phyloP scores from a whole-genome alignment of 2,329 filamentous ascomycete species.

The Apiospora arundinis region DNA sequence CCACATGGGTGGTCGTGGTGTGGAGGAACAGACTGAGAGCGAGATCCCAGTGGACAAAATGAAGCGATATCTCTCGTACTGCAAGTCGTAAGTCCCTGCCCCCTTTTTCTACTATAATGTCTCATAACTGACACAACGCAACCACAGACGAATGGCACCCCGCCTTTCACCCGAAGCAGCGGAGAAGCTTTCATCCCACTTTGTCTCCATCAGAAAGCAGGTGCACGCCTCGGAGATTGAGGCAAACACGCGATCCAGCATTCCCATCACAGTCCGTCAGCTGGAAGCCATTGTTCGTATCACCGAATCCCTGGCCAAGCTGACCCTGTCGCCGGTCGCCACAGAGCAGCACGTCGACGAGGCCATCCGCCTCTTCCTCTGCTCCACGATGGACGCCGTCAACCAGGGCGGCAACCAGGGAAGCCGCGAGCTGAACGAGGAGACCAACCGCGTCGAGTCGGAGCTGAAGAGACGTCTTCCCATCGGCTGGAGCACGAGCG shows the following conservation, averaged over 20 bases:
- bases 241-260: constrained; percentile 87
- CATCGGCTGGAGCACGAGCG: constrained; percentile 93
- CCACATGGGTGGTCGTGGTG: constrained; percentile 87
- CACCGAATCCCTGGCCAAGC: constrained; percentile 92
- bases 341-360: constrained; percentile 95
- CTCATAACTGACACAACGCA: background rate
- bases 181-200: constrained; percentile 95
- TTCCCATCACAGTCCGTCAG: constrained; percentile 97
- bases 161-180: constrained; percentile 88
- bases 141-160: constrained; percentile 81
- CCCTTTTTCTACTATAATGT: background rate
- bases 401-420: constrained; percentile 85
- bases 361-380: constrained; percentile 94
- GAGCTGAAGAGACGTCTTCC: constrained; percentile 87
- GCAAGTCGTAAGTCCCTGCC: constrained; percentile 79
- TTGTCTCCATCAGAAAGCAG: constrained; percentile 93
- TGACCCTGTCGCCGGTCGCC: constrained; percentile 84
- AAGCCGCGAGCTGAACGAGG: constrained; percentile 88
- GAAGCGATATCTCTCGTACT: constrained; percentile 96
- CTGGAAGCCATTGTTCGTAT: constrained; percentile 97
- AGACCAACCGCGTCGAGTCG: constrained; percentile 84
- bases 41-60: constrained; percentile 96
- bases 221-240: constrained; percentile 91
- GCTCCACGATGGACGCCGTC: constrained; percentile 97
- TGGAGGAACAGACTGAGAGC: constrained; percentile 82